phyloP scores from a whole-genome alignment of 2,329 filamentous ascomycete species.

The Colletotrichum magnum region DNA sequence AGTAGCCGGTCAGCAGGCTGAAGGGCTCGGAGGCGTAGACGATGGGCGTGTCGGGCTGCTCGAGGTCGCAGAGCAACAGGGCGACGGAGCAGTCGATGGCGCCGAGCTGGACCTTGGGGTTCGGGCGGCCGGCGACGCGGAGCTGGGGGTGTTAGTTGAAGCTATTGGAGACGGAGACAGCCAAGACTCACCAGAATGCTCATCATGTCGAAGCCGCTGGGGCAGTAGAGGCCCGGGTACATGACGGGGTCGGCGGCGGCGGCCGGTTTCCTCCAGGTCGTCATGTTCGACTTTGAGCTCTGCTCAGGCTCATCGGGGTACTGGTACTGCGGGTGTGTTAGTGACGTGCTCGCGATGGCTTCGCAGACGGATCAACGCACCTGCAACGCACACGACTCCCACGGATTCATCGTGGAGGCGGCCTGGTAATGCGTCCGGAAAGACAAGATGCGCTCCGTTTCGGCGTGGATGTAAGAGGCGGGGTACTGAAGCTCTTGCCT shows the following conservation, averaged over 20 bases:
- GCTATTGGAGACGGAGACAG: no score
- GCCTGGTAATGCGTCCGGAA: constrained; percentile 32
- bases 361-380: constrained; percentile 43
- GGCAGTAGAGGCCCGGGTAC: constrained; percentile 69
- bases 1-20: constrained; percentile 83
- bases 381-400: constrained; percentile 52
- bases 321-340: constrained; percentile 42
- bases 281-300: constrained; percentile 8
- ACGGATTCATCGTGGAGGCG: constrained; percentile 49
- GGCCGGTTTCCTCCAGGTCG: constrained; percentile 26
- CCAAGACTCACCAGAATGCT: constrained; percentile 63
- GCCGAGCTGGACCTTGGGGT: constrained; percentile 84
- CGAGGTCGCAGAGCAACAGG: constrained; percentile 85
- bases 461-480: constrained; percentile 8
- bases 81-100: constrained; percentile 88
- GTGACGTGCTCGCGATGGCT: constrained; percentile 9
- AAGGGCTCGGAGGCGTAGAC: constrained; percentile 90
- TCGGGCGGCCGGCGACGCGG: constrained; percentile 77
- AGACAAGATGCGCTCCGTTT: constrained; percentile 30
- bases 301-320: constrained; percentile 44
- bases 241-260: constrained; percentile 62
- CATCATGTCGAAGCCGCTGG: constrained; percentile 70
- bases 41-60: constrained; percentile 81
- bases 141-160: constrained; percentile 51
- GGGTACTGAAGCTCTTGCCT: constrained; percentile 22